Evolutionary conservation across 1,139 yeast species (phyloP).

Genomic region (Dujonia santamariae): DNA sequence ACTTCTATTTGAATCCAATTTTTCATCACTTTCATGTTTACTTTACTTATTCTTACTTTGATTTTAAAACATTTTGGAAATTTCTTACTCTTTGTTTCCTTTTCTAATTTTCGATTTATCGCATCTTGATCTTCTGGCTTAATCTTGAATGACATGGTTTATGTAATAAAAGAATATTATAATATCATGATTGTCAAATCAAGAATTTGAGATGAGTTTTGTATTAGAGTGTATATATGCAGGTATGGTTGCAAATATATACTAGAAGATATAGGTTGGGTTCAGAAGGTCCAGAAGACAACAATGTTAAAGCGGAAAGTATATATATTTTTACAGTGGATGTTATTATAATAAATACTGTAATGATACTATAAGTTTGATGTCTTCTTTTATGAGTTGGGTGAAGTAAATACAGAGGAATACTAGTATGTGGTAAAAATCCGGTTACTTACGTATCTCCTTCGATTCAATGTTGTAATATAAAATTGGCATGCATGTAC

Average conservation of each 20-base stretch:
- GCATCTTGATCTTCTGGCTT: constrained; percentile 16
- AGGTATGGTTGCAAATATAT: background rate
- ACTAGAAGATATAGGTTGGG: background rate
- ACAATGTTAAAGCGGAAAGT: too few species aligned
- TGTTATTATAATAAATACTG: too few species aligned
- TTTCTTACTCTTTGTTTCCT: constrained; percentile 9
- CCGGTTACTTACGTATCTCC: too few species aligned
- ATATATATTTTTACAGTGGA: too few species aligned
- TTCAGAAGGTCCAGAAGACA: background rate
- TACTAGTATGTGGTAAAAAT: too few species aligned
- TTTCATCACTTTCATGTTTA: constrained; percentile 31
- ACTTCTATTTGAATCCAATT: constrained; percentile 33
- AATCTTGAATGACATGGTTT: constrained; percentile 4
- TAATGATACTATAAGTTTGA: too few species aligned
- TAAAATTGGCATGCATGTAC: too few species aligned
- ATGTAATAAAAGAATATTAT: background rate
- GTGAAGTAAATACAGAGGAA: too few species aligned
- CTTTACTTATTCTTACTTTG: constrained; percentile 29
- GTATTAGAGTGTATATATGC: too few species aligned
- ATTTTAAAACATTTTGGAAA: constrained; percentile 27
- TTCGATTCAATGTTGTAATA: too few species aligned
- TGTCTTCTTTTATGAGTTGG: too few species aligned
- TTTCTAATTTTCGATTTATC: constrained; percentile 9
- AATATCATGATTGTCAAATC: background rate
- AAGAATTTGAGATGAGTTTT: background rate